phyloP scores from a whole-genome alignment of 805 yeast genomes.

The Cyberlindnera xylosilytica region DNA sequence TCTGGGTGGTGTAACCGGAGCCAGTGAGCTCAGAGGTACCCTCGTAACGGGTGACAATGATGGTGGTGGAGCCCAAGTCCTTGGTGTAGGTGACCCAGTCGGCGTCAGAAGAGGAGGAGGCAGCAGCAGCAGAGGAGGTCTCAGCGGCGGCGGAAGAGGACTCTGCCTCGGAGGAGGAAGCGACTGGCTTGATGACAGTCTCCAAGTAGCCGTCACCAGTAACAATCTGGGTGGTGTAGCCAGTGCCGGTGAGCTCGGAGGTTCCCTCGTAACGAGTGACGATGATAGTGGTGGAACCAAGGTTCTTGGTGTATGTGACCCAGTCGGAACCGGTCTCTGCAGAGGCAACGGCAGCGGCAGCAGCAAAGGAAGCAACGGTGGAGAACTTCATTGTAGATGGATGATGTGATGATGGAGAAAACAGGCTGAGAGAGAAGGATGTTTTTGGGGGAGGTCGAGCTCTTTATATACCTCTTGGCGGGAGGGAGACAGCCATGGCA shows the following conservation, averaged over 20 bases:
- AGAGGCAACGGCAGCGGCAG: constrained; percentile 1
- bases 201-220: neutral
- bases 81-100: too few species aligned
- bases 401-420: neutral
- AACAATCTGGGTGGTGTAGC: neutral
- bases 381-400: constrained; percentile 6
- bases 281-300: neutral
- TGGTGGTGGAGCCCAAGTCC: too few species aligned
- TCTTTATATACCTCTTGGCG: too few species aligned
- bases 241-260: neutral
- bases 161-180: too few species aligned
- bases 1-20: too few species aligned
- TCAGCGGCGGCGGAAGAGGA: too few species aligned
- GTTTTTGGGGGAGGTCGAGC: neutral
- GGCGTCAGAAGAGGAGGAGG: too few species aligned
- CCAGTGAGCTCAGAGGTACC: too few species aligned
- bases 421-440: neutral
- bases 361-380: constrained; percentile 1
- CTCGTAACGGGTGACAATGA: too few species aligned
- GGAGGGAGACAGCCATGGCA: too few species aligned
- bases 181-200: neutral
- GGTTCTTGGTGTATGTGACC: neutral
- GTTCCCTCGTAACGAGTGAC: constrained; percentile 1
- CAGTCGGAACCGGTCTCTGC: constrained; percentile 3
- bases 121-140: too few species aligned